phyloP scores from a whole-genome alignment of 345 rosid genomes.

The Salix suchowensis region DNA sequence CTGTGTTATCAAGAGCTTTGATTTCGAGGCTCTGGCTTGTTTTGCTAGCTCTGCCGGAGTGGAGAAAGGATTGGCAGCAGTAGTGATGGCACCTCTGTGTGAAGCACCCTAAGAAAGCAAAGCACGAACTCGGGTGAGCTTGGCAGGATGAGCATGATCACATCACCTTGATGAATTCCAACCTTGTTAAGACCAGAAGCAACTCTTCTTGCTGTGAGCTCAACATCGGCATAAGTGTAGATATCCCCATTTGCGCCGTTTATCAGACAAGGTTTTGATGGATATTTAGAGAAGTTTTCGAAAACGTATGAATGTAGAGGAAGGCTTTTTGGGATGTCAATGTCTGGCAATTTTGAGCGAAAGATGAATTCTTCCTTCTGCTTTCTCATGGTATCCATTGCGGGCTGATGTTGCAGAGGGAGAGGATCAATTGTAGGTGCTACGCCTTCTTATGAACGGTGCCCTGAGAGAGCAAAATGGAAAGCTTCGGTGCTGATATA shows the following conservation, averaged over 20 bases:
- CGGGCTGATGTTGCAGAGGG: background rate
- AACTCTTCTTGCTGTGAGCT: conserved; percentile 49
- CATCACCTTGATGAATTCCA: conserved; percentile 58
- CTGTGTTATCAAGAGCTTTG: conserved; percentile 60
- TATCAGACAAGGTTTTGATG: conserved; percentile 37
- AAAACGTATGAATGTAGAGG: conserved; percentile 23
- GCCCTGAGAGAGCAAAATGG: conserved; percentile 4
- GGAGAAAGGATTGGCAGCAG: conserved; percentile 83
- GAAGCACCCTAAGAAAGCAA: conserved; percentile 79
- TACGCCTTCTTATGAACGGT: background rate
- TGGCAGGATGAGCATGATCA: conserved; percentile 67
- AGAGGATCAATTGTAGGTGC: background rate
- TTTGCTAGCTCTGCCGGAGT: conserved; percentile 71
- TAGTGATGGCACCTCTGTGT: conserved; percentile 57
- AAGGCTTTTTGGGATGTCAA: conserved; percentile 24
- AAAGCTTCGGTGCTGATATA: background rate
- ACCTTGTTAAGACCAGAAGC: conserved; percentile 54
- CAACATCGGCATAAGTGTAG: conserved; percentile 62
- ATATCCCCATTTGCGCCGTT: conserved; percentile 53
- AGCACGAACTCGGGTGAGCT: conserved; percentile 66
- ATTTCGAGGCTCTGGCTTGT: conserved; percentile 53
- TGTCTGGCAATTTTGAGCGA: conserved; percentile 30
- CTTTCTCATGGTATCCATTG: background rate
- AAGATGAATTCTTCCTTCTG: conserved; percentile 18
- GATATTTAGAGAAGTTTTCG: conserved; percentile 8